Evolutionary conservation across 2,329 filamentous ascomycete genomes (phyloP).

Genomic region (Stemphylium vesicarium): DNA sequence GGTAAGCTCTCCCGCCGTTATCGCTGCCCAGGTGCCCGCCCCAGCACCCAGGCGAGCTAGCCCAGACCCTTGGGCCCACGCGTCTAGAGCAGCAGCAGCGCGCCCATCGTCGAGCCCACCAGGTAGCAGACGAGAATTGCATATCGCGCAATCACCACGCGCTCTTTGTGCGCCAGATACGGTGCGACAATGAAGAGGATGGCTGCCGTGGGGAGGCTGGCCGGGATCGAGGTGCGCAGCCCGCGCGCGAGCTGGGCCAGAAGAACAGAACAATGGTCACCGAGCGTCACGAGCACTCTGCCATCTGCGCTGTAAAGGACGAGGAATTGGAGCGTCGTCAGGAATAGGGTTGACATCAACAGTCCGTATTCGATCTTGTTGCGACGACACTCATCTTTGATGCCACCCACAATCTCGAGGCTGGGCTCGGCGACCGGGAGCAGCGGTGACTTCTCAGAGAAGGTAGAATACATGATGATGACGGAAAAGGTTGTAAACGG

Average conservation of each 20-base stretch:
- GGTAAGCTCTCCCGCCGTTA: slow-evolving; percentile 21
- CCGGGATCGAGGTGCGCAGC: slow-evolving; percentile 27
- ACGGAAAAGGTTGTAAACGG: neutral
- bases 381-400: slow-evolving; percentile 1
- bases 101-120: slow-evolving; percentile 26
- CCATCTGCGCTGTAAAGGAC: slow-evolving; percentile 22
- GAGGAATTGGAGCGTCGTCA: slow-evolving; percentile 22
- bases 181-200: slow-evolving; percentile 31
- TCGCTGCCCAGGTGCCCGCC: slow-evolving; percentile 17
- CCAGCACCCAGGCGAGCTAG: slow-evolving; percentile 8
- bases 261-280: slow-evolving; percentile 7
- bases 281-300: slow-evolving; percentile 3
- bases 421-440: slow-evolving; percentile 5
- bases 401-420: neutral
- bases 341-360: slow-evolving; percentile 11
- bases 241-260: slow-evolving; percentile 23
- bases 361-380: slow-evolving; percentile 8
- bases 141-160: slow-evolving; percentile 25
- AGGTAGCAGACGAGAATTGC: slow-evolving; percentile 33
- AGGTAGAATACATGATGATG: slow-evolving; percentile 4
- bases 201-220: slow-evolving; percentile 27
- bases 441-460: slow-evolving; percentile 10
- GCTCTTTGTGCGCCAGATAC: slow-evolving; percentile 23
- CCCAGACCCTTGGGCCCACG: slow-evolving; percentile 6
- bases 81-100: slow-evolving; percentile 21